Evolutionary conservation across 2,329 filamentous ascomycete genomes (phyloP).

Genomic region (Ascocoryne sarcoides): DNA sequence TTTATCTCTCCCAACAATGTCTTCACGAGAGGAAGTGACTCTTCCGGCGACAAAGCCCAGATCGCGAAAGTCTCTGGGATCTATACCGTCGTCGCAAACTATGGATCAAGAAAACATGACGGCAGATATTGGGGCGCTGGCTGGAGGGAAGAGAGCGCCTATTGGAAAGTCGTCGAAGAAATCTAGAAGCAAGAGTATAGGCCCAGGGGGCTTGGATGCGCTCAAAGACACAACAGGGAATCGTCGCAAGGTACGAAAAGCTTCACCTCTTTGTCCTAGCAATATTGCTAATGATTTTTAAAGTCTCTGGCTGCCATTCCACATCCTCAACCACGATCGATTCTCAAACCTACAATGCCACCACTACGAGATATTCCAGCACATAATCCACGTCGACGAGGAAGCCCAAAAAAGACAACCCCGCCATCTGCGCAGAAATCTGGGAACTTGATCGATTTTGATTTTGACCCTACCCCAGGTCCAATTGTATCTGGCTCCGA

Average conservation of each 20-base stretch:
- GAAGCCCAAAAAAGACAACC: conserved; percentile 24
- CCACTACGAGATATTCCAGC: conserved; percentile 58
- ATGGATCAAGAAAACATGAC: conserved; percentile 74
- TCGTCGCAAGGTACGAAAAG: conserved; percentile 59
- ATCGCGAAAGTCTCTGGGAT: conserved; percentile 64
- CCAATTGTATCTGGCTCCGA: conserved; percentile 29
- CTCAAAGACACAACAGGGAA: conserved; percentile 70
- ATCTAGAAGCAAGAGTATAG: conserved; percentile 90
- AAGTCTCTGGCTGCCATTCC: conserved; percentile 25
- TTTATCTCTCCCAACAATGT: conserved; percentile 29
- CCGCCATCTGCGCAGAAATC: conserved; percentile 15
- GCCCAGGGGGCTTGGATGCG: conserved; percentile 80
- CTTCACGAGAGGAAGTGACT: conserved; percentile 37
- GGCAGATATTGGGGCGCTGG: conserved; percentile 47
- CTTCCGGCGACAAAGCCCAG: conserved; percentile 43
- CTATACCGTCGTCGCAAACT: conserved; percentile 43
- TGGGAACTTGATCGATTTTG: conserved; percentile 24
- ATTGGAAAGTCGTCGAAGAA: conserved; percentile 40
- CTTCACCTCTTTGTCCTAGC: background rate
- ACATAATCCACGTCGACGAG: conserved; percentile 22
- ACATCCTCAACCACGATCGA: conserved; percentile 52
- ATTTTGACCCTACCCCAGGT: conserved; percentile 12
- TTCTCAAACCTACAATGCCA: conserved; percentile 72
- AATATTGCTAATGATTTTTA: conserved; percentile 10
- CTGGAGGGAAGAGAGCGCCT: conserved; percentile 19